Percentiles rank a stretch among this genome's conserved stretches.
Conservation (phyloP, 768 basidiomycete genomes). For the Suillus spraguei region DNA sequence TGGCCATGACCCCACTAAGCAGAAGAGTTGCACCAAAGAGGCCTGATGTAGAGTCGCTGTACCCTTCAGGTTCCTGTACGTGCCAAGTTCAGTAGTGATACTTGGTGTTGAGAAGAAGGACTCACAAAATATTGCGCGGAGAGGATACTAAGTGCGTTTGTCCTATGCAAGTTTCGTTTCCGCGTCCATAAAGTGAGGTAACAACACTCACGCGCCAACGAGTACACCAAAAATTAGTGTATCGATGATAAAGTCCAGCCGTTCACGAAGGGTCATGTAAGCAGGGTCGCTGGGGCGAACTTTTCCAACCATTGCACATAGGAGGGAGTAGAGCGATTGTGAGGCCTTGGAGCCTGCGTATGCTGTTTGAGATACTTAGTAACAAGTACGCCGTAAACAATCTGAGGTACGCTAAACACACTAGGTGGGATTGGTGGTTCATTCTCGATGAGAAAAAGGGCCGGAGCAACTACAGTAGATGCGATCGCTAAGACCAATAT, state of each 20-base stretch:
- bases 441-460: slow-evolving; percentile 56
- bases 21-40: slow-evolving; percentile 71
- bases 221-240: slow-evolving; percentile 62
- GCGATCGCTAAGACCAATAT: slow-evolving; percentile 73
- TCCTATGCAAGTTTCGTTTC: slow-evolving; percentile 35
- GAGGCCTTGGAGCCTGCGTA: slow-evolving; percentile 68
- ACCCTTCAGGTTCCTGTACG: slow-evolving; percentile 68
- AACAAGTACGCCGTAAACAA: not conserved
- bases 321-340: slow-evolving; percentile 53
- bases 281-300: slow-evolving; percentile 39
- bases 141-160: slow-evolving; percentile 66
- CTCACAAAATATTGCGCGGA: slow-evolving; percentile 70
- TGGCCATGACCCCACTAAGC: slow-evolving; percentile 69
- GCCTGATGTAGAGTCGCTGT: slow-evolving; percentile 65
- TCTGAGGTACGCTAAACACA: slow-evolving; percentile 33
- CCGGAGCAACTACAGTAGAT: slow-evolving; percentile 61
- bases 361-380: slow-evolving; percentile 41
- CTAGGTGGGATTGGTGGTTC: slow-evolving; percentile 81
- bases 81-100: not conserved
- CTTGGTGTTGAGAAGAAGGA: slow-evolving; percentile 9
- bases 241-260: slow-evolving; percentile 70
- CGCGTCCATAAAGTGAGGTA: slow-evolving; percentile 5
- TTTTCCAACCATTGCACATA: slow-evolving; percentile 53
- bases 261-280: slow-evolving; percentile 65
- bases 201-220: slow-evolving; percentile 56